phyloP scores from a whole-genome alignment of 176 grass and related monocot genomes.

The Tillandsia leiboldiana region DNA sequence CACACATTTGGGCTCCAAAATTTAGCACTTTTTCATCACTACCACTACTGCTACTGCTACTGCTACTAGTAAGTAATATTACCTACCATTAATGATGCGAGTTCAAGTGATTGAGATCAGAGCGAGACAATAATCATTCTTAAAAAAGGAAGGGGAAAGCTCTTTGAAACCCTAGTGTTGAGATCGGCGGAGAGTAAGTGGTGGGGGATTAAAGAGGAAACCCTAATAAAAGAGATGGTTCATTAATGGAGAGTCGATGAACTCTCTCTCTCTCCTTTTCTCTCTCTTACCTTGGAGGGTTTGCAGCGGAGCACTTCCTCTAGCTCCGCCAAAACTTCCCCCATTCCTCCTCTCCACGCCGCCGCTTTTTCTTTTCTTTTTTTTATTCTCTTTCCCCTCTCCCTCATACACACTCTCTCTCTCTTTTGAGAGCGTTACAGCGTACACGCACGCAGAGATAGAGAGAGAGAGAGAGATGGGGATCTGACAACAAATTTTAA shows the following conservation, averaged over 20 bases:
- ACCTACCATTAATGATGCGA: no score
- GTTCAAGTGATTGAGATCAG: no score
- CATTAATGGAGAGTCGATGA: not conserved
- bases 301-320: conserved; percentile 17
- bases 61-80: no score
- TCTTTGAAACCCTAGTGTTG: not conserved
- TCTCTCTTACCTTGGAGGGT: not conserved
- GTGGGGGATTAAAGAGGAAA: not conserved
- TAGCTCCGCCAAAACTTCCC: conserved; percentile 9
- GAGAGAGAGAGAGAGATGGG: no score
- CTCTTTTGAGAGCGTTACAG: not conserved
- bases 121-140: not conserved
- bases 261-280: no score
- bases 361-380: not conserved
- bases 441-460: no score
- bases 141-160: not conserved
- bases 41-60: not conserved
- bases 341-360: not conserved
- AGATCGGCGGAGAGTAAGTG: not conserved
- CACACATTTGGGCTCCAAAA: not conserved
- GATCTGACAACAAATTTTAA: not conserved
- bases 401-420: not conserved
- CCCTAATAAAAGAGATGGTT: not conserved
- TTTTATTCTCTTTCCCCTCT: no score
- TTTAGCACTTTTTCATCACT: not conserved